Conservation (phyloP, 257 asterid genomes). For the Solanum arcanum region DNA sequence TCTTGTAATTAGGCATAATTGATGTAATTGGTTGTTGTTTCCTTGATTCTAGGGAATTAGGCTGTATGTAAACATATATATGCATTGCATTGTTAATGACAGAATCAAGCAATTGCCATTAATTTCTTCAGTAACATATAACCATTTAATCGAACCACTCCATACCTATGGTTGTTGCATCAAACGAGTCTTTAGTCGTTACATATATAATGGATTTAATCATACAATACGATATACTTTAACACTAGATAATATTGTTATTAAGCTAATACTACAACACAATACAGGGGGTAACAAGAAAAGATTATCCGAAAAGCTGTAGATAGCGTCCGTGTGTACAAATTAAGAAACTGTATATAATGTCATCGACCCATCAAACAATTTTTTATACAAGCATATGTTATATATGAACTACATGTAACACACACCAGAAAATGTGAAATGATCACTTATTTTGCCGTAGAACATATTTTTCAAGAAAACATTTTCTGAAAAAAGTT, state of each 20-base stretch:
- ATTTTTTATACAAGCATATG: not conserved
- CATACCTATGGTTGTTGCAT: not conserved
- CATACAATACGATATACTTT: not conserved
- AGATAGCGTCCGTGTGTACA: not conserved
- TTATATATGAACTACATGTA: not conserved
- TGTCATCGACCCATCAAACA: not conserved
- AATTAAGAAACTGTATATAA: not conserved
- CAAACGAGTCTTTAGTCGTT: not conserved
- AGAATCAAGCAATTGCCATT: too few relatives aligned
- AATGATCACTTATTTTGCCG: not conserved
- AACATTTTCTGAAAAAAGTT: not conserved
- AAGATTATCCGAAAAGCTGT: not conserved
- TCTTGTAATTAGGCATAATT: too few relatives aligned
- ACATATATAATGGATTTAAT: not conserved
- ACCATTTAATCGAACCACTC: not conserved
- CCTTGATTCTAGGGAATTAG: too few relatives aligned
- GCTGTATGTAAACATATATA: too few relatives aligned
- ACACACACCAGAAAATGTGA: not conserved
- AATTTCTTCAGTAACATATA: not conserved
- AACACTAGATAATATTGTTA: not conserved
- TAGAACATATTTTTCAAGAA: not conserved
- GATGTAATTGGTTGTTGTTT: too few relatives aligned
- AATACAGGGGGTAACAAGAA: not conserved
- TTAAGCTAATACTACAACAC: not conserved
- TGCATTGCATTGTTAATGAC: too few relatives aligned